Conservation (phyloP, 257 asterid species). For the Echium plantagineum region DNA sequence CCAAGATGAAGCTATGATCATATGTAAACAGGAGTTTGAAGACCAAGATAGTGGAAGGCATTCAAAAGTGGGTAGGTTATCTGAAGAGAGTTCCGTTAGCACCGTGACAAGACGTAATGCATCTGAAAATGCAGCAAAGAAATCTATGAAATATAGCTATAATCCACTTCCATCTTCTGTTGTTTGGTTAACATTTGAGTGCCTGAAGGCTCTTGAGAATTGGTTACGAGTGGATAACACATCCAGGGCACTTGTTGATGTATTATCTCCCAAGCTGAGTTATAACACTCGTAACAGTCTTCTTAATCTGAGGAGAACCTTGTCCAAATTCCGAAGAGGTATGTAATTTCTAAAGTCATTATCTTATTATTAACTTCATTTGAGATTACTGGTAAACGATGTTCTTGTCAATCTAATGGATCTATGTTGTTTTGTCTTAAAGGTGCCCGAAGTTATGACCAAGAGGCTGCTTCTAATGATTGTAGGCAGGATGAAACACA, state of each 20-base stretch:
- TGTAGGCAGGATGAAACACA: conserved; percentile 41
- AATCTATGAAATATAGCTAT: conserved; percentile 24
- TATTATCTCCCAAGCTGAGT: too few species aligned
- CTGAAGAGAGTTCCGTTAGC: conserved; percentile 73
- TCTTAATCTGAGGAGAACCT: conserved; percentile 50
- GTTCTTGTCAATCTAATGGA: conserved; percentile 31
- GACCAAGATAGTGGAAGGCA: conserved; percentile 69
- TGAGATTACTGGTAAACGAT: conserved; percentile 23
- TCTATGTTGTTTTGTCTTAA: conserved; percentile 30
- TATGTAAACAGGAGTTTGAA: conserved; percentile 42
- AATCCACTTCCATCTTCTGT: conserved; percentile 54
- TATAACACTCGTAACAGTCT: conserved; percentile 30
- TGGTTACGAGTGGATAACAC: conserved; percentile 73
- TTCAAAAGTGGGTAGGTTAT: conserved; percentile 90
- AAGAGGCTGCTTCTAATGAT: conserved; percentile 37
- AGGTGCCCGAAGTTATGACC: conserved; percentile 28
- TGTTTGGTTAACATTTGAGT: conserved; percentile 69
- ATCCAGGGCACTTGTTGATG: conserved; percentile 34
- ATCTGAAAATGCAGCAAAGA: conserved; percentile 32
- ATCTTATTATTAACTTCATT: conserved; percentile 28
- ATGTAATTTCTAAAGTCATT: conserved; percentile 34
- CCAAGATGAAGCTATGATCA: conserved; percentile 31
- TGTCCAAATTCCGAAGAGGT: conserved; percentile 59
- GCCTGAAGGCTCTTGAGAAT: conserved; percentile 76
- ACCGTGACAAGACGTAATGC: conserved; percentile 43